These are phyloP conservation scores for Solanum hybrid DNA, from an alignment of 305 asterid species.

Conservation along the genomic window DNA sequence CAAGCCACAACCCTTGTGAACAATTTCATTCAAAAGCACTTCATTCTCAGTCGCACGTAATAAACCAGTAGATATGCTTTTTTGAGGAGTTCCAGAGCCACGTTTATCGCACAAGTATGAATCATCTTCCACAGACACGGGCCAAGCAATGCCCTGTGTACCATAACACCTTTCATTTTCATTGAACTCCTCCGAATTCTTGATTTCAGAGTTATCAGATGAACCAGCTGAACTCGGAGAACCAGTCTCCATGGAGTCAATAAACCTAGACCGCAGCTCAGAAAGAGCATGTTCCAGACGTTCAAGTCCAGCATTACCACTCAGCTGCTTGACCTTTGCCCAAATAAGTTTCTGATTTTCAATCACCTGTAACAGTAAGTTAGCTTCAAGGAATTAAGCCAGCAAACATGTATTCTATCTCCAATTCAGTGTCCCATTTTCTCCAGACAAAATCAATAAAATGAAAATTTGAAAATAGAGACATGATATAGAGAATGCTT, in stretches of 20 bases:
- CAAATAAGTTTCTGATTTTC: conserved; percentile 18
- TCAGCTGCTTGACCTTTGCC: conserved; percentile 12
- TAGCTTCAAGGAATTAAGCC: neutral
- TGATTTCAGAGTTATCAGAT: neutral
- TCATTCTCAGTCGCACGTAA: conserved; percentile 11
- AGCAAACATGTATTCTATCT: neutral
- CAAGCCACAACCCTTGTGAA: conserved; percentile 12
- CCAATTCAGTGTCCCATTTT: neutral
- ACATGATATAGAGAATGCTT: neutral
- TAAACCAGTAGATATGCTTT: neutral
- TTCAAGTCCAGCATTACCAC: conserved; percentile 18
- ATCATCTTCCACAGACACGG: conserved; percentile 5
- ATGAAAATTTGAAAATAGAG: neutral
- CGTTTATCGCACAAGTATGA: neutral
- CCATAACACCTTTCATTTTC: neutral
- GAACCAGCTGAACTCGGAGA: conserved; percentile 1
- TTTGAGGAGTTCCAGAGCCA: neutral
- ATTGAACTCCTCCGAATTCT: neutral
- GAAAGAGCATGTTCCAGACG: conserved; percentile 15
- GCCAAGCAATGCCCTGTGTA: neutral
- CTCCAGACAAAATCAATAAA: neutral
- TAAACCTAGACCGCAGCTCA: conserved; percentile 10
- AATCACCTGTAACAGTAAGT: conserved; percentile 11
- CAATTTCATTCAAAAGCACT: conserved; percentile 19
- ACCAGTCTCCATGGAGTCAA: conserved; percentile 5